Evolutionary conservation across 2,329 filamentous ascomycete genomes (phyloP).

Genomic region (Fonsecaea pedrosoi): DNA sequence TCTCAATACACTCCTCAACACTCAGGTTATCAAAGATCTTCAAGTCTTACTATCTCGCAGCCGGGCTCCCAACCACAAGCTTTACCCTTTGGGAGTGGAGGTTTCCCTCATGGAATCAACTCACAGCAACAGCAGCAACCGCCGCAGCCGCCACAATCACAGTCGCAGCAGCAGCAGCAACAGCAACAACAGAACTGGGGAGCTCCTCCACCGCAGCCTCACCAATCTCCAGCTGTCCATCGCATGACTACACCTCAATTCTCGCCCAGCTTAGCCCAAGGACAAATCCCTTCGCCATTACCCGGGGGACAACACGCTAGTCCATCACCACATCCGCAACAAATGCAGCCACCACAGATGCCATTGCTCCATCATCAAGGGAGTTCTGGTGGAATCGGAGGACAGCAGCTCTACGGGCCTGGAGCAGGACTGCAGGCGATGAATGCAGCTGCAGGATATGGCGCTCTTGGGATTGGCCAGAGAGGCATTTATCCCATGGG

Average conservation of each 20-base stretch:
- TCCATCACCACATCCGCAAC: constrained; percentile 38
- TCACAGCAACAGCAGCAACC: constrained; percentile 63
- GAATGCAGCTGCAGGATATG: constrained; percentile 35
- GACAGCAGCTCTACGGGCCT: constrained; percentile 39
- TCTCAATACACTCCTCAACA: constrained; percentile 63
- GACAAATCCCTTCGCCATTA: constrained; percentile 40
- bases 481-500: constrained; percentile 37
- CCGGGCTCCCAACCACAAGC: constrained; percentile 54
- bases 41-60: constrained; percentile 64
- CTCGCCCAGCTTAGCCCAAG: constrained; percentile 37
- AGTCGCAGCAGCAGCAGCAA: constrained; percentile 64
- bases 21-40: constrained; percentile 48
- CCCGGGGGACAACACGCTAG: constrained; percentile 32
- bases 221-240: constrained; percentile 60
- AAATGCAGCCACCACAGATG: constrained; percentile 41
- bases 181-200: constrained; percentile 71
- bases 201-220: constrained; percentile 68
- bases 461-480: constrained; percentile 35
- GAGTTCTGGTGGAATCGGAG: constrained; percentile 31
- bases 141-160: constrained; percentile 62
- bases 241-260: constrained; percentile 44
- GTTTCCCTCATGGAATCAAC: constrained; percentile 54
- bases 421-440: constrained; percentile 41
- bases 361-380: constrained; percentile 38
- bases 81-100: constrained; percentile 66